These are phyloP conservation scores for Favolaschia claudopus DNA, from an alignment of 768 basidiomycete genomes.

Conservation along the genomic window DNA sequence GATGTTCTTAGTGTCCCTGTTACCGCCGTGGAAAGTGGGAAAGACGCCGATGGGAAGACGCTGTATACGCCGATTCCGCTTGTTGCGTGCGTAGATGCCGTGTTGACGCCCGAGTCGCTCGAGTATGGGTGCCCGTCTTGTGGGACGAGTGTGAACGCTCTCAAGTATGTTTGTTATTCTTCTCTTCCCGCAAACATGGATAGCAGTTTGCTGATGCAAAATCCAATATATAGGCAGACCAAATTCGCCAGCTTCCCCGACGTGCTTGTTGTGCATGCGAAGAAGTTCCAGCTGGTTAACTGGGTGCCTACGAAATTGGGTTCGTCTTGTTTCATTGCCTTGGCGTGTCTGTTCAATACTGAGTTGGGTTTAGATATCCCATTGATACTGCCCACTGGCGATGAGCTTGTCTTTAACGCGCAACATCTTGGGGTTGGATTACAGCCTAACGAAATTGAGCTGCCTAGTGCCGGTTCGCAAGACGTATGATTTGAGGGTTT, in stretches of 20 bases:
- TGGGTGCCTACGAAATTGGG: slow-evolving; percentile 98
- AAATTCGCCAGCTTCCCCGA: slow-evolving; percentile 89
- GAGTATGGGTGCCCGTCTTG: slow-evolving; percentile 88
- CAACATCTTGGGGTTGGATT: slow-evolving; percentile 74
- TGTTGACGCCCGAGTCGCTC: slow-evolving; percentile 67
- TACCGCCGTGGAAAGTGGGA: slow-evolving; percentile 65
- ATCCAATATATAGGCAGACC: slow-evolving; percentile 58
- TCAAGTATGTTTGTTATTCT: slow-evolving; percentile 62
- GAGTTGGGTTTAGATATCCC: slow-evolving; percentile 74
- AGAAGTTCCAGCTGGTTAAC: slow-evolving; percentile 93
- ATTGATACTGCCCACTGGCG: slow-evolving; percentile 67
- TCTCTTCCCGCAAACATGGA: background rate
- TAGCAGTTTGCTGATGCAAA: slow-evolving; percentile 12
- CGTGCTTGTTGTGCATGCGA: slow-evolving; percentile 87
- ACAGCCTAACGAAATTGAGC: slow-evolving; percentile 70
- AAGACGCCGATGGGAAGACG: slow-evolving; percentile 66
- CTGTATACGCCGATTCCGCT: slow-evolving; percentile 71
- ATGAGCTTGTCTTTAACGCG: slow-evolving; percentile 65
- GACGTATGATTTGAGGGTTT: slow-evolving; percentile 3
- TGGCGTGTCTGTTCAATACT: background rate
- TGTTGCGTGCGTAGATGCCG: slow-evolving; percentile 63
- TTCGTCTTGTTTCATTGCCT: slow-evolving; percentile 39
- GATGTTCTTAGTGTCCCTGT: slow-evolving; percentile 87
- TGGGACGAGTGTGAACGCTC: slow-evolving; percentile 67
- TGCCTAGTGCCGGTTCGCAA: slow-evolving; percentile 62